A percentile compares a stretch with the other conserved stretches of the same genome.
phyloP scores from a whole-genome alignment of 225 moss, liverwort and hornwort genomes.

The Sphagnum contortum region DNA sequence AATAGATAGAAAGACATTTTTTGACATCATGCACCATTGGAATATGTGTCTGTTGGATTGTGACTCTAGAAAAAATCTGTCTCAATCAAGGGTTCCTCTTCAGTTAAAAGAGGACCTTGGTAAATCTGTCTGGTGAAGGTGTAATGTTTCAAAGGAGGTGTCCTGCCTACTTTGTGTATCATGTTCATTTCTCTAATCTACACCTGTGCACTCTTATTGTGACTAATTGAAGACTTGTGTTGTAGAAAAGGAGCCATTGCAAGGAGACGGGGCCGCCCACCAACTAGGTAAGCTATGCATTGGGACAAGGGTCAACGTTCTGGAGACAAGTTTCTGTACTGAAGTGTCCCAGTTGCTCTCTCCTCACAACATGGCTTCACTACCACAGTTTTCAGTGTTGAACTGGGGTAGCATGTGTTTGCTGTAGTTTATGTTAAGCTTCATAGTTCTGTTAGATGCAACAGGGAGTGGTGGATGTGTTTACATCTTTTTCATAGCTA shows the following conservation, averaged over 20 bases:
- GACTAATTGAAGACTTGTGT: neutral
- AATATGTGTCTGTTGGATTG: too few relatives aligned
- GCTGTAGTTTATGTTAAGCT: conserved; percentile 35
- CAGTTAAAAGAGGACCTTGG: neutral
- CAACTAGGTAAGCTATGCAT: conserved; percentile 30
- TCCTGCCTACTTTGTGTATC: too few relatives aligned
- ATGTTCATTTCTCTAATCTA: neutral
- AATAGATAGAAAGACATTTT: too few relatives aligned
- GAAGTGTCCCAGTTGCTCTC: conserved; percentile 26
- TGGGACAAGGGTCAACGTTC: conserved; percentile 28
- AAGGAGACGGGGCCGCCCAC: conserved; percentile 43
- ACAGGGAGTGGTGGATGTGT: conserved; percentile 43
- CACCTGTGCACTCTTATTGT: neutral
- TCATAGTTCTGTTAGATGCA: conserved; percentile 27
- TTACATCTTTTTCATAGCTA: conserved; percentile 25
- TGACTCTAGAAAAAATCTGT: too few relatives aligned
- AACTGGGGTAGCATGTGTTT: conserved; percentile 21
- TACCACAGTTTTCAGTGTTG: conserved; percentile 49
- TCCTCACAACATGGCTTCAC: conserved; percentile 26
- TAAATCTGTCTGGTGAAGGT: neutral
- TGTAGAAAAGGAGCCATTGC: conserved; percentile 46
- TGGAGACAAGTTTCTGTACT: conserved; percentile 57
- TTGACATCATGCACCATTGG: too few relatives aligned
- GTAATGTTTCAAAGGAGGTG: neutral
- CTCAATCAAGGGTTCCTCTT: neutral